phyloP scores from a whole-genome alignment of 225 moss, liverwort and hornwort species.

The Sphagnum contortum region DNA sequence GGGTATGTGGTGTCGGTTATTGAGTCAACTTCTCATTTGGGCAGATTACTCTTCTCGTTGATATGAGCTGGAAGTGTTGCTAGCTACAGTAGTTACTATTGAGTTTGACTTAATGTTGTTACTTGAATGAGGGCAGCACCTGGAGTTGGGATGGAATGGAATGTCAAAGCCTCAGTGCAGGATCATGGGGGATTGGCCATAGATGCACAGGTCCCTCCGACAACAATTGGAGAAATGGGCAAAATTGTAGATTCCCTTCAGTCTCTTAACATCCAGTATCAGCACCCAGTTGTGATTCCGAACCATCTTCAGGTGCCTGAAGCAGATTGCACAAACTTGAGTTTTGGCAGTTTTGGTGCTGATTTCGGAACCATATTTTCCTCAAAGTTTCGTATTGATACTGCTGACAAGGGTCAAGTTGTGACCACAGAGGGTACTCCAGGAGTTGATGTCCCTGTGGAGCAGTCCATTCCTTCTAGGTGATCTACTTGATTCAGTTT shows the following conservation, averaged over 20 bases:
- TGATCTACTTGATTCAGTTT: background rate
- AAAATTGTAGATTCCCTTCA: slow-evolving; percentile 48
- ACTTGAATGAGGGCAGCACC: slow-evolving; percentile 4
- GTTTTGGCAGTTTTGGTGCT: slow-evolving; percentile 88
- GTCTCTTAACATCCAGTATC: slow-evolving; percentile 51
- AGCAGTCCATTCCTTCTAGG: slow-evolving; percentile 25
- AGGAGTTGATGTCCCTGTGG: slow-evolving; percentile 25
- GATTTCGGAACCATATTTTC: slow-evolving; percentile 67
- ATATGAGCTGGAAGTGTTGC: too few relatives aligned
- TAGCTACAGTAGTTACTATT: too few relatives aligned
- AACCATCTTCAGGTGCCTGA: slow-evolving; percentile 87
- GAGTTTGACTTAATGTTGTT: too few relatives aligned
- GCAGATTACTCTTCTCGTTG: too few relatives aligned
- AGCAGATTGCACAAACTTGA: slow-evolving; percentile 75
- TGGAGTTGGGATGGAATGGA: slow-evolving; percentile 66
- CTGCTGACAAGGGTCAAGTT: slow-evolving; percentile 25
- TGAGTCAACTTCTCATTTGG: too few relatives aligned
- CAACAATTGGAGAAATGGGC: slow-evolving; percentile 38
- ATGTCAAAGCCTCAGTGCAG: slow-evolving; percentile 39
- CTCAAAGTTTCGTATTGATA: slow-evolving; percentile 50
- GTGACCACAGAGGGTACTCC: slow-evolving; percentile 24
- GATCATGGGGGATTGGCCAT: slow-evolving; percentile 24
- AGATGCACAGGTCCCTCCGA: slow-evolving; percentile 26
- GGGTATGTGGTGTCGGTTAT: too few relatives aligned
- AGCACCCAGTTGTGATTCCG: slow-evolving; percentile 86